Evolutionary conservation across 768 basidiomycete genomes (phyloP), one percentile per base, ranked within the genome.

Genomic region (Suillus paluster): DNA sequence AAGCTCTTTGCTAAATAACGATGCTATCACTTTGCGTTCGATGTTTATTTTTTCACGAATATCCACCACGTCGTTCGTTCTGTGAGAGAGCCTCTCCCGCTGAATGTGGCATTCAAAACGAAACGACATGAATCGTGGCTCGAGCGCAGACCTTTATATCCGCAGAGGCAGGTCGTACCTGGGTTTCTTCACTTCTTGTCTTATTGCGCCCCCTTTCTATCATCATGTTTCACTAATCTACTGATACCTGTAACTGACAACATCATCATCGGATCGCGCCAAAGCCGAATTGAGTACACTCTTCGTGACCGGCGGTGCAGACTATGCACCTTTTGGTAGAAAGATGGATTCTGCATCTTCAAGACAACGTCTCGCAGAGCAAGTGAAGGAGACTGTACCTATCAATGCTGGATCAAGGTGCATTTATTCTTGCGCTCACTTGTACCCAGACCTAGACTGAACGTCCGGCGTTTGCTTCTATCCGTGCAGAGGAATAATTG

Each of bases 281-380:
- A 91, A 89, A 81, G 89, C 86, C 73, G 90, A 94, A 23, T 81
- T 93, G 60, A 86, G 84, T 59, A 86, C 87, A 42, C 83, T 94
- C 61, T 77, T 81, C 50, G 78, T 84, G 55, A 86, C 85, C 63
- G 84, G 84, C 60, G 74, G 82, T 59, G 81, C 83, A 38, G 80
- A 80, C 67, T 81, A 83, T 56, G 80, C 85, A 42, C 79, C 81
- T 61, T 79, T 84, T 55, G 86, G 88, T 38, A 84, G 84, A 49
- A 86, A 82, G 73, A 84, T 81, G 71, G 75, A 80, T 66, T 23
- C 70, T 38, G 67, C 77, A 57, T 69, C 81, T 34, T 72, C 77
- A 11, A 77, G 82, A 10, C 77, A 75, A n/a, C 77, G 83, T 19
- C 75, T 84, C 1, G 68, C 78, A 6, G 75, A 86, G 72, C 81